phyloP scores from a whole-genome alignment of 2,329 filamentous ascomycete genomes.

The Amesomyces nigricolor region DNA sequence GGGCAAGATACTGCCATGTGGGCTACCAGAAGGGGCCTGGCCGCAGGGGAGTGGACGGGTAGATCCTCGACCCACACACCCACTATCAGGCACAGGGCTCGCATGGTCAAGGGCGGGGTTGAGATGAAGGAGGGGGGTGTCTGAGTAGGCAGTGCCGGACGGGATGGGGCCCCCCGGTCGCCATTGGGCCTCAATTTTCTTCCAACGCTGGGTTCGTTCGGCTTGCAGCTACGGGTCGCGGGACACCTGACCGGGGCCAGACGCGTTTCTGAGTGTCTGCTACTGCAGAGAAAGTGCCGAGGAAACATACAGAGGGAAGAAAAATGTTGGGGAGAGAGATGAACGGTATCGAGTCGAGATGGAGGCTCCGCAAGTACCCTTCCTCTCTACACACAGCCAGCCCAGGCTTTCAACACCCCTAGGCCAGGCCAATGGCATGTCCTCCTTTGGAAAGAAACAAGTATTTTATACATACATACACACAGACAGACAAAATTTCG shows the following conservation, averaged over 20 bases:
- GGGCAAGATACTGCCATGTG: constrained; percentile 25
- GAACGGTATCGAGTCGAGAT: no score
- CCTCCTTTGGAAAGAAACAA: constrained; percentile 1
- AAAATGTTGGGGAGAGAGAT: neutral
- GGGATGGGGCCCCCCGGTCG: neutral
- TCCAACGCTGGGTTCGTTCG: no score
- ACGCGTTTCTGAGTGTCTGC: constrained; percentile 16
- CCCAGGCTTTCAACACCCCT: no score
- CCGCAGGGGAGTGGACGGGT: constrained; percentile 21
- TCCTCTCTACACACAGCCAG: no score
- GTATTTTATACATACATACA: constrained; percentile 8
- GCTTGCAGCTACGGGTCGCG: constrained; percentile 16
- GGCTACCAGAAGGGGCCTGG: constrained; percentile 19
- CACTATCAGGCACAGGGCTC: neutral
- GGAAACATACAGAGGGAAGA: constrained; percentile 2
- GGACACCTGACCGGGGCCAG: constrained; percentile 12
- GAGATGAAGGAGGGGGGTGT: neutral
- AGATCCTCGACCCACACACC: constrained; percentile 19
- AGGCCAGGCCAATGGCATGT: constrained; percentile 16
- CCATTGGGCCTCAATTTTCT: constrained; percentile 5
- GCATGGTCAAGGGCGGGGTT: constrained; percentile 15
- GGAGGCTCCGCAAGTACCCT: no score
- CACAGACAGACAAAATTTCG: neutral
- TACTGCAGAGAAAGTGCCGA: constrained; percentile 10
- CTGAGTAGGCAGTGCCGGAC: constrained; percentile 3